phyloP scores from a whole-genome alignment of 345 rosid species.

The Hypericum perforatum region DNA sequence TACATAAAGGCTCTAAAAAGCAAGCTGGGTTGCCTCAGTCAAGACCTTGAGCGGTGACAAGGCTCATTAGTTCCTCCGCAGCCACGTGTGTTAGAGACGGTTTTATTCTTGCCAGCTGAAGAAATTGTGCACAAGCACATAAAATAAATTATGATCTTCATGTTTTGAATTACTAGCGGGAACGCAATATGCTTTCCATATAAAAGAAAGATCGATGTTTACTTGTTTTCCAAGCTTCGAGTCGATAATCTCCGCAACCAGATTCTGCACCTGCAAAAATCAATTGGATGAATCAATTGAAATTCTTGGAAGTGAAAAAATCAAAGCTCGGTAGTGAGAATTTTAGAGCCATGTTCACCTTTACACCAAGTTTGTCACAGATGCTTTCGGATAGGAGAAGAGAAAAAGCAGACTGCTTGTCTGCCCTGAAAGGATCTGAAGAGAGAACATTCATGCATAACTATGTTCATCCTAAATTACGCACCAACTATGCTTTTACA shows the following conservation, averaged over 20 bases:
- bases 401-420: conserved; percentile 79
- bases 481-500: neutral
- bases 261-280: conserved; percentile 62
- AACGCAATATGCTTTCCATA: no score
- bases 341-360: conserved; percentile 27
- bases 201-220: conserved; percentile 9
- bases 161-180: neutral
- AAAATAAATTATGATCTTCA: neutral
- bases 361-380: conserved; percentile 74
- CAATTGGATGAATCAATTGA: conserved; percentile 5
- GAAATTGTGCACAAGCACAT: conserved; percentile 9
- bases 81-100: conserved; percentile 82
- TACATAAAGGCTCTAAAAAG: neutral
- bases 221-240: conserved; percentile 93
- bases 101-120: conserved; percentile 69
- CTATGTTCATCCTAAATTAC: conserved; percentile 8
- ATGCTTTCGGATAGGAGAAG: conserved; percentile 91
- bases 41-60: conserved; percentile 95
- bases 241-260: conserved; percentile 88
- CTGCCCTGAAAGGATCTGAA: conserved; percentile 84
- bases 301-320: neutral
- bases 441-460: conserved; percentile 17
- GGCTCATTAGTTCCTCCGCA: conserved; percentile 94
- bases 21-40: conserved; percentile 4
- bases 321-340: conserved; percentile 1